Evolutionary conservation across 2,329 filamentous ascomycete species (phyloP).

Genomic region (Cordyceps fumosorosea): DNA sequence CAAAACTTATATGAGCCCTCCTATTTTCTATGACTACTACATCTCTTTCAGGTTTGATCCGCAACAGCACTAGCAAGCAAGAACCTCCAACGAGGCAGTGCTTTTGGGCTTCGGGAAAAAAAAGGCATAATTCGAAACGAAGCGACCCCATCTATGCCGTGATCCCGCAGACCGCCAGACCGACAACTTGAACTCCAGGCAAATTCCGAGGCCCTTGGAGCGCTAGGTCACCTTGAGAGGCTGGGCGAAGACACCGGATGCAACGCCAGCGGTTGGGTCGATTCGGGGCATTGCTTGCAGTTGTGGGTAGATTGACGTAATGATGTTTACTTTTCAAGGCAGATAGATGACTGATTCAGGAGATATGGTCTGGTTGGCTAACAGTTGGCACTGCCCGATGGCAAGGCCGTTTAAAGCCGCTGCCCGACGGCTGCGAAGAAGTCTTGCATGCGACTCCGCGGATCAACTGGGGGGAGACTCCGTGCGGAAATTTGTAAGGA

Average conservation of each 20-base stretch:
- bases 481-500: neutral
- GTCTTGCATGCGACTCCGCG: neutral
- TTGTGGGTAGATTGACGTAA: neutral
- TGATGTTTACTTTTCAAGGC: neutral
- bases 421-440: neutral
- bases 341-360: no score
- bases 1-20: neutral
- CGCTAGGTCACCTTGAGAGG: neutral
- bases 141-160: neutral
- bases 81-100: neutral
- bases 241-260: neutral
- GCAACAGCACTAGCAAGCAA: neutral
- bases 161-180: neutral
- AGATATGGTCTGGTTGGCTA: no score
- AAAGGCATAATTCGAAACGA: neutral
- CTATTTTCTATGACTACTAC: no score
- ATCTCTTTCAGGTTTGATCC: no score
- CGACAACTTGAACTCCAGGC: neutral
- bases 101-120: neutral
- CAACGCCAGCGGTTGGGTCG: neutral
- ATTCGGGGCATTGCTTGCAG: neutral
- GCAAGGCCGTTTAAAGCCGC: neutral
- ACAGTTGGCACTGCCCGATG: no score
- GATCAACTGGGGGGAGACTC: neutral
- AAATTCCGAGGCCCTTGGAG: neutral